phyloP scores from a whole-genome alignment of 257 asterid genomes.

The Capsicum pubescens region DNA sequence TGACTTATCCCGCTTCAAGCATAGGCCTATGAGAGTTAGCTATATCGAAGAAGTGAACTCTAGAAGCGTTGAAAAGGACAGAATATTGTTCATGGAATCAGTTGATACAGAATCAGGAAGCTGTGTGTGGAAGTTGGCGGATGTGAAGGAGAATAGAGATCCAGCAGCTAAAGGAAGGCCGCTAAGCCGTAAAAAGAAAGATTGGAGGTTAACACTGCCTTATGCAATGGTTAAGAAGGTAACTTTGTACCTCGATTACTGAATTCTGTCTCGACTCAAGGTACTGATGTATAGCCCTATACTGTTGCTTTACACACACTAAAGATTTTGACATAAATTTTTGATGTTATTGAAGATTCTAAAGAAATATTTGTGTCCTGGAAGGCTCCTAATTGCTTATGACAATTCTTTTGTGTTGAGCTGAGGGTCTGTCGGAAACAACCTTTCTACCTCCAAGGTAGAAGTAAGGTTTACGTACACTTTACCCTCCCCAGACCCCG shows the following conservation, averaged over 20 bases:
- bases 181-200: constrained; percentile 78
- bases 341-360: neutral
- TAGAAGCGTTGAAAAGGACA: constrained; percentile 49
- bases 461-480: no score
- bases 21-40: constrained; percentile 75
- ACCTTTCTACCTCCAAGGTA: no score
- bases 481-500: no score
- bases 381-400: neutral
- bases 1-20: constrained; percentile 76
- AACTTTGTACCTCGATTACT: constrained; percentile 46
- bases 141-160: constrained; percentile 87
- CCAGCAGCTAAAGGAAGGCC: constrained; percentile 87
- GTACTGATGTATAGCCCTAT: neutral
- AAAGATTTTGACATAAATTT: neutral
- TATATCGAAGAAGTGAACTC: constrained; percentile 50
- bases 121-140: constrained; percentile 87
- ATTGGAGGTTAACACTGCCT: constrained; percentile 61
- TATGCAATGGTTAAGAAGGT: constrained; percentile 53
- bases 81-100: constrained; percentile 65
- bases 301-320: neutral
- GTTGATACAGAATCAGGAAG: constrained; percentile 62
- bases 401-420: neutral
- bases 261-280: neutral
- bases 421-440: no score
- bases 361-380: neutral